Evolutionary conservation across 2,329 filamentous ascomycete species (phyloP), one percentile per base, ranked within the genome.

Genomic region (Aspergillus phoenicis): DNA sequence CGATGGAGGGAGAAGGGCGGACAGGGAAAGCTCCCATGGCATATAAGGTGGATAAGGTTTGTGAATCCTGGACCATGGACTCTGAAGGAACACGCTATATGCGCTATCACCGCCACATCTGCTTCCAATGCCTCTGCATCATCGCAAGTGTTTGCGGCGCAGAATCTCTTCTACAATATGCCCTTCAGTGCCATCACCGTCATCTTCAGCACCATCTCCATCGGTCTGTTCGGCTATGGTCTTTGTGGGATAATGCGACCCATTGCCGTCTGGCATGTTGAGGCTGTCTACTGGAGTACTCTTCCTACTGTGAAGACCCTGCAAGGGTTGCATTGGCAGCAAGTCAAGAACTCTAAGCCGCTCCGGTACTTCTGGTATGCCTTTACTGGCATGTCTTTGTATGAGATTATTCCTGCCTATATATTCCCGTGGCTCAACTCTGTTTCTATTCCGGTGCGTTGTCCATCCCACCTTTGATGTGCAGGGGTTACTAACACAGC

Each of bases 61-160:
- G 22, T 87, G 65, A 87, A 87, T 64, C 72, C 72, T 5, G 81
- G 84, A 0, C 78, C 78, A 0, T 87, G 82, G 80, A 76, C 75
- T 28, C 71, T 86, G 33, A 87, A 87, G 64, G 85, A 87, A 66
- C 84, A 87, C 38, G 75, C 83, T 0, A 78, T 86, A 1, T 82
- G 80, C 63, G 66, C 83, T 52, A 83, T 85, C 66, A 85, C 82
- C 0, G 83, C 84, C 1, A 83, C 82, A 0, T 83, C 82, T 0
- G 83, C 82, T 0, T 84, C 81, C 4, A 84, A 84, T 49, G 83
- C 80, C 1, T 59, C 78, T 0, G 76, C 74, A 3, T 80, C 75
- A 13, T 51, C 51, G 4, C 13, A 52, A n/a, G 57, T 62, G 2
- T 55, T 52, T 28, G 60, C 60, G 3, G 57, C 55, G 6, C 52